A percentile compares a stretch with the other conserved stretches of the same genome.
Conservation (phyloP, 306 rosid genomes). For the Quercus alba region DNA sequence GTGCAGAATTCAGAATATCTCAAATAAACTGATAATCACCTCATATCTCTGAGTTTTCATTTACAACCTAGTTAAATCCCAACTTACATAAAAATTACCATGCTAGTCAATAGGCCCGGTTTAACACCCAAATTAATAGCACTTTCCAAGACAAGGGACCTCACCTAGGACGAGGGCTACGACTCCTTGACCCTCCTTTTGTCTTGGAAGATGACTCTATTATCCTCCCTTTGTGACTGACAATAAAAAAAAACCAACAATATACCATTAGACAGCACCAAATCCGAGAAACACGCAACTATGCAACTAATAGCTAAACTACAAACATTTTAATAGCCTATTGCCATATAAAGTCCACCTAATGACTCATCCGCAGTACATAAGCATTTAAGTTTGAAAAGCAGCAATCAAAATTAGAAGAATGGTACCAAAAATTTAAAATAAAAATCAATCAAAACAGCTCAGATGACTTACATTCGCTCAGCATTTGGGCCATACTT, state of each 20-base stretch:
- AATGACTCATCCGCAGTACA: neutral
- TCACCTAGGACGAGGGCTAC: conserved; percentile 77
- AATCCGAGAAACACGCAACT: neutral
- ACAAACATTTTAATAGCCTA: neutral
- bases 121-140: neutral
- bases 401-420: neutral
- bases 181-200: conserved; percentile 53
- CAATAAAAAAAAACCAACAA: neutral
- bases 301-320: neutral
- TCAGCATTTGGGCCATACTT: conserved; percentile 84
- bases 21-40: neutral
- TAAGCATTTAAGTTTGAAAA: neutral
- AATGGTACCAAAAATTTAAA: neutral
- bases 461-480: conserved; percentile 40
- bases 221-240: conserved; percentile 60
- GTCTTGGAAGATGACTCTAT: conserved; percentile 51
- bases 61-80: neutral
- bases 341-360: neutral
- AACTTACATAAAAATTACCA: neutral
- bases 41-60: neutral
- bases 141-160: neutral
- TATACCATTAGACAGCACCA: neutral
- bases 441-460: neutral
- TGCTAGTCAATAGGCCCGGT: neutral
- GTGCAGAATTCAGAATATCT: neutral